phyloP scores from a whole-genome alignment of 805 yeast genomes.

The Saccharomycopsis sp. region DNA sequence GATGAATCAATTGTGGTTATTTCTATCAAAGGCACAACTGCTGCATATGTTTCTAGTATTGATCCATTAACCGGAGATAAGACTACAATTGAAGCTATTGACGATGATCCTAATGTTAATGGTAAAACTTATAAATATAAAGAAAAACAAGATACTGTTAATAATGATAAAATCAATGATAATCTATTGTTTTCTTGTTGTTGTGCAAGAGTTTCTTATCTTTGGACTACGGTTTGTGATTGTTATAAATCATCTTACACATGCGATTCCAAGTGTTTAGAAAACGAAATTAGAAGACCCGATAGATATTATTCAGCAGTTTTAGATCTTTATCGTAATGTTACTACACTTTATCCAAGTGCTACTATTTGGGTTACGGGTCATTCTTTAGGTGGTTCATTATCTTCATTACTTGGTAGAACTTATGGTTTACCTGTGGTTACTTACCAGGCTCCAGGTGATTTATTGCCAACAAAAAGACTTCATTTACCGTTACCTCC shows the following conservation, averaged over 20 bases:
- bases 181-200: slow-evolving; percentile 89
- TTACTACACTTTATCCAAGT: slow-evolving; percentile 52
- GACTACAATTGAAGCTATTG: background rate
- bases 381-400: slow-evolving; percentile 88
- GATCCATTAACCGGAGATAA: background rate
- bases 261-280: slow-evolving; percentile 83
- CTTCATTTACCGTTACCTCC: slow-evolving; percentile 92
- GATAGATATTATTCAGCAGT: slow-evolving; percentile 80
- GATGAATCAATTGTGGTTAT: slow-evolving; percentile 55
- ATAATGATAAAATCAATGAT: slow-evolving; percentile 76
- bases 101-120: background rate
- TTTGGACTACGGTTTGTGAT: slow-evolving; percentile 95
- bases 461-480: slow-evolving; percentile 68
- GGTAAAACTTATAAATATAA: background rate
- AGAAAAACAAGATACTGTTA: slow-evolving; percentile 56
- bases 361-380: slow-evolving; percentile 86
- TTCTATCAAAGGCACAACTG: slow-evolving; percentile 85
- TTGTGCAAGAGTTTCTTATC: slow-evolving; percentile 82
- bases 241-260: slow-evolving; percentile 78
- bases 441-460: slow-evolving; percentile 91
- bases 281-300: slow-evolving; percentile 56
- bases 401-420: slow-evolving; percentile 71
- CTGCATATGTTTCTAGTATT: slow-evolving; percentile 46
- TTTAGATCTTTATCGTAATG: slow-evolving; percentile 66
- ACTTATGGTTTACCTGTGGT: slow-evolving; percentile 88